Percentiles rank a stretch among this genome's conserved stretches.
Evolutionary conservation across 2,329 filamentous ascomycete species (phyloP).

Genomic region (Fonsecaea pedrosoi): DNA sequence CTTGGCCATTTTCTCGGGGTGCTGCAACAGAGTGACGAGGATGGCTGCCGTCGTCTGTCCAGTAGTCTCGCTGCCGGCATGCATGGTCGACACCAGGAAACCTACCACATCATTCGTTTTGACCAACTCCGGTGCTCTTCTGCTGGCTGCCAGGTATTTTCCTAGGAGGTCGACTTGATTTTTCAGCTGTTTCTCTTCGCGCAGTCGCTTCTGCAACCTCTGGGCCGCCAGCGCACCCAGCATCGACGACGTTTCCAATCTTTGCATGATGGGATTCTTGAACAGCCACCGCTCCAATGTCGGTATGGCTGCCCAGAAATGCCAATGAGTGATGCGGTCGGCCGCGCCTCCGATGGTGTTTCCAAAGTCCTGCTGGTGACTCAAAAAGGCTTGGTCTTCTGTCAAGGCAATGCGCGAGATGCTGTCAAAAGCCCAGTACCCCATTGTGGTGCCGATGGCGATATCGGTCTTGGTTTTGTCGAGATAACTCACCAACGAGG

Average conservation of each 20-base stretch:
- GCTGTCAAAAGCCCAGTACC: slow-evolving; percentile 26
- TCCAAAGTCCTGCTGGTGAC: slow-evolving; percentile 16
- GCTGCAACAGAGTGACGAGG: slow-evolving; percentile 57
- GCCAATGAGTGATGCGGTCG: slow-evolving; percentile 21
- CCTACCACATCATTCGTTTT: slow-evolving; percentile 20
- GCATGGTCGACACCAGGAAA: slow-evolving; percentile 31
- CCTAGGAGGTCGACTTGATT: slow-evolving; percentile 71
- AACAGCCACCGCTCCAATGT: slow-evolving; percentile 24
- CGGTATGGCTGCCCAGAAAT: slow-evolving; percentile 19
- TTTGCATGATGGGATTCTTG: slow-evolving; percentile 26
- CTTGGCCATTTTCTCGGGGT: slow-evolving; percentile 22
- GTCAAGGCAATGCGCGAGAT: slow-evolving; percentile 26
- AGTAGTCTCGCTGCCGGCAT: slow-evolving; percentile 32
- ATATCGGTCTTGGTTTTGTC: slow-evolving; percentile 8
- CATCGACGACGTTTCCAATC: slow-evolving; percentile 3
- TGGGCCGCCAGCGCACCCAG: slow-evolving; percentile 18
- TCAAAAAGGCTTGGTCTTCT: slow-evolving; percentile 22
- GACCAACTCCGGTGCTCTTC: slow-evolving; percentile 28
- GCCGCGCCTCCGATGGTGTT: slow-evolving; percentile 13
- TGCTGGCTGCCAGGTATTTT: slow-evolving; percentile 77
- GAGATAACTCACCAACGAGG: slow-evolving; percentile 17
- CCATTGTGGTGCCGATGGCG: slow-evolving; percentile 12
- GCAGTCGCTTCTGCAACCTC: slow-evolving; percentile 13
- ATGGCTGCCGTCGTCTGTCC: slow-evolving; percentile 17
- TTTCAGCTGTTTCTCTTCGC: slow-evolving; percentile 9